Evolutionary conservation across 2,329 filamentous ascomycete genomes (phyloP).

Genomic region (Aspergillus fructus): DNA sequence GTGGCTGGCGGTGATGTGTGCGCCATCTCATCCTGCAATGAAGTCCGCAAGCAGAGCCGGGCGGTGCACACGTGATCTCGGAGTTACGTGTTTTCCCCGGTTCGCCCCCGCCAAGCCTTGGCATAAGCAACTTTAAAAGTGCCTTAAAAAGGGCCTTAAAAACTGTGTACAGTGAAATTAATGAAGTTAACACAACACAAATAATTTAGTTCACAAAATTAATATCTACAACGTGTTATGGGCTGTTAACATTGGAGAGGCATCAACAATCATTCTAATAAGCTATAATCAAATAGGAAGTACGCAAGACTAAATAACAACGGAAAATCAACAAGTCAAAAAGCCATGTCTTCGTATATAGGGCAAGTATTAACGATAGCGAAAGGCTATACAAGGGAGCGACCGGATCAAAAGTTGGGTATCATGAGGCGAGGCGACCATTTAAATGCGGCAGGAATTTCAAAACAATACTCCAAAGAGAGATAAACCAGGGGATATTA

Average conservation of each 20-base stretch:
- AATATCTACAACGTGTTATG: not conserved
- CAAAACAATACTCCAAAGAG: slow-evolving; percentile 9
- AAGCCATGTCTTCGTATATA: not conserved
- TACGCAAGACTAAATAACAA: not conserved
- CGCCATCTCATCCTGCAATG: slow-evolving; percentile 8
- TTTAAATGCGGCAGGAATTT: slow-evolving; percentile 3
- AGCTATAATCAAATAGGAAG: not conserved
- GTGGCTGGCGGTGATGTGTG: slow-evolving; percentile 13
- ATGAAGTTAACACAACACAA: too few species aligned
- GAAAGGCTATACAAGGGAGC: slow-evolving; percentile 2
- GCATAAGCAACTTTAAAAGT: too few species aligned
- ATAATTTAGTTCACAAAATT: too few species aligned
- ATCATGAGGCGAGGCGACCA: slow-evolving; percentile 11
- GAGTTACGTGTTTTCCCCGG: slow-evolving; percentile 11
- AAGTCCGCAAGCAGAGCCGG: slow-evolving; percentile 1
- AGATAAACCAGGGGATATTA: not conserved
- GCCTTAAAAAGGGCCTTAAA: too few species aligned
- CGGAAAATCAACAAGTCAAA: not conserved
- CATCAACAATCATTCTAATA: not conserved
- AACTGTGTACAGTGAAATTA: too few species aligned
- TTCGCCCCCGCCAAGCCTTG: too few species aligned
- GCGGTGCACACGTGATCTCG: not conserved
- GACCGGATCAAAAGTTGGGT: slow-evolving; percentile 14
- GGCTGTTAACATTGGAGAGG: not conserved
- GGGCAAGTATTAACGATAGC: not conserved